A percentile compares a stretch with the other conserved stretches of the same genome.
These are phyloP conservation scores for Podospora fimiseda DNA, from an alignment of 495 filamentous ascomycete species.

Conservation along the genomic window DNA sequence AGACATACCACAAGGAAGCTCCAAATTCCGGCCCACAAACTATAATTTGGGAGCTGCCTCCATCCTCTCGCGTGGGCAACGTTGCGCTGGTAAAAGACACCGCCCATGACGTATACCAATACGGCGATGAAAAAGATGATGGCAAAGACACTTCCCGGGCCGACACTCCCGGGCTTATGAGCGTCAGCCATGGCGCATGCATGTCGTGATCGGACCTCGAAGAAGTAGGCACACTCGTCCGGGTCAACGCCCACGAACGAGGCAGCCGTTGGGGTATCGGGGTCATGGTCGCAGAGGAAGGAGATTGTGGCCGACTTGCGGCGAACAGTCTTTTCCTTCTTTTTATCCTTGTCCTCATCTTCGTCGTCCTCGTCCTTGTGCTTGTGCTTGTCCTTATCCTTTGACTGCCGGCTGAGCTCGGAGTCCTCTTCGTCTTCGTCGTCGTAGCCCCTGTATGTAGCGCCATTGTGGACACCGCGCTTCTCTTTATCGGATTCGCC, in stretches of 20 bases:
- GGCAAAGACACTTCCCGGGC: constrained; percentile 84
- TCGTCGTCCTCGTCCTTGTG: constrained; percentile 34
- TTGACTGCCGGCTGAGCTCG: not conserved
- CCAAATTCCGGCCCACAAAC: constrained; percentile 82
- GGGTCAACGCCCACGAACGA: constrained; percentile 79
- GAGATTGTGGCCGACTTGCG: constrained; percentile 86
- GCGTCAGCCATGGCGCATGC: constrained; percentile 65
- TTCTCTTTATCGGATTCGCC: constrained; percentile 28
- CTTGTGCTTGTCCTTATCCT: constrained; percentile 25
- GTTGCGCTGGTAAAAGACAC: constrained; percentile 89
- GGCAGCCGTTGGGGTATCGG: constrained; percentile 49
- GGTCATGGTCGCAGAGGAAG: constrained; percentile 84
- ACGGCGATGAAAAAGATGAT: constrained; percentile 83
- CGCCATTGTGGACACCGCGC: constrained; percentile 29
- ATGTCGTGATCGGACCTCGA: constrained; percentile 81
- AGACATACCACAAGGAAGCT: constrained; percentile 67
- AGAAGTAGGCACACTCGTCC: constrained; percentile 93
- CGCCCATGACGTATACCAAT: constrained; percentile 83
- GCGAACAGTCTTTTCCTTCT: constrained; percentile 41
- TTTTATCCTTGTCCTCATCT: constrained; percentile 35
- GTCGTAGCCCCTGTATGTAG: constrained; percentile 22
- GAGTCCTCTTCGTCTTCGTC: not conserved
- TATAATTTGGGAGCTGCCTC: constrained; percentile 92
- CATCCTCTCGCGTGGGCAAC: constrained; percentile 94
- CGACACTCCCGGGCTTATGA: constrained; percentile 60